phyloP scores from a whole-genome alignment of 2,329 filamentous ascomycete species.

The Chaetomium sp. region DNA sequence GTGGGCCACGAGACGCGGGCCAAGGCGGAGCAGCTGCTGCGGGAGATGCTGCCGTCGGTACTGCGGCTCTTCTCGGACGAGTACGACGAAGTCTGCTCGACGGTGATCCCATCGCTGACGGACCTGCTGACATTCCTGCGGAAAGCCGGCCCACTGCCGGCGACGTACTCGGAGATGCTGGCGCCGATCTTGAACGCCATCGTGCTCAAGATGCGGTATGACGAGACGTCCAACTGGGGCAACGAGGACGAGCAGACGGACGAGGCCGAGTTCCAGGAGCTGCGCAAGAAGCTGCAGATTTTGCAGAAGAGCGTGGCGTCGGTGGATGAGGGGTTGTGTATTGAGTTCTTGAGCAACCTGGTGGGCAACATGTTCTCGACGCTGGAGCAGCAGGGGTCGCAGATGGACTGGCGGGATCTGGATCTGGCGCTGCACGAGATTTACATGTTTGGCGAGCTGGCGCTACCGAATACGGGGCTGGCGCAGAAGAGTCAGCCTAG shows the following conservation, averaged over 20 bases:
- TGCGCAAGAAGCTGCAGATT: constrained; percentile 82
- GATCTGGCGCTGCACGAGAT: constrained; percentile 93
- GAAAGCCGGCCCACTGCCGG: constrained; percentile 66
- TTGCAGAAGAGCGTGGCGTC: constrained; percentile 89
- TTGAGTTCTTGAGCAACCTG: constrained; percentile 78
- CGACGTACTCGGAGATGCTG: constrained; percentile 74
- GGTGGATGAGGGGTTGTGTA: constrained; percentile 81
- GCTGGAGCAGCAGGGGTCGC: constrained; percentile 65
- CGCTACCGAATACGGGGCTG: constrained; percentile 81
- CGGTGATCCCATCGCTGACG: constrained; percentile 86
- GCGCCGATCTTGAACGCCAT: constrained; percentile 86
- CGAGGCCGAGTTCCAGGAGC: constrained; percentile 93
- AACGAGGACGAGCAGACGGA: constrained; percentile 92
- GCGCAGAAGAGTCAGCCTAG: constrained; percentile 79
- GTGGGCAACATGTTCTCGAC: constrained; percentile 82
- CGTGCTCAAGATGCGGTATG: constrained; percentile 93
- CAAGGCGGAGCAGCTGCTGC: constrained; percentile 75
- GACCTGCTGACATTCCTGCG: constrained; percentile 88
- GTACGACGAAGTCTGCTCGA: constrained; percentile 96
- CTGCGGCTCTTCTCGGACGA: constrained; percentile 95
- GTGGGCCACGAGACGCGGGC: constrained; percentile 58
- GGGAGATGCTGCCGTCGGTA: constrained; percentile 77
- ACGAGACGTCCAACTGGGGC: constrained; percentile 90
- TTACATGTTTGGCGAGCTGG: constrained; percentile 90
- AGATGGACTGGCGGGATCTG: constrained; percentile 89